Percentiles rank a stretch among this genome's conserved stretches.
These are phyloP conservation scores for Lanzia echinophila DNA, from an alignment of 2,329 filamentous ascomycete species.

Conservation along the genomic window DNA sequence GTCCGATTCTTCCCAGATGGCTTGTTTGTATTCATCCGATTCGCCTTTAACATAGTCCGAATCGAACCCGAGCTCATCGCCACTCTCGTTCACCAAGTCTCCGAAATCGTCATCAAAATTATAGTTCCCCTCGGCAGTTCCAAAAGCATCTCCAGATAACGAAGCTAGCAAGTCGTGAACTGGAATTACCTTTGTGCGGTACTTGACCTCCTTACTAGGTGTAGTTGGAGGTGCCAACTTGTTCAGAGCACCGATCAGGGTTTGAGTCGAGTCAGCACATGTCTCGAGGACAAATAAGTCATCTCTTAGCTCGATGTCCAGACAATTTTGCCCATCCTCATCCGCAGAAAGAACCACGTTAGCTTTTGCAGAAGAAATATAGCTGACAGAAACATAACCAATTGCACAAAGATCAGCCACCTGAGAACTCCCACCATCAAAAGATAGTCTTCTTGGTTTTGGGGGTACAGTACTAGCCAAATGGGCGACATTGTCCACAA, in stretches of 20 bases:
- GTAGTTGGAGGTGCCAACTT: conserved; percentile 72
- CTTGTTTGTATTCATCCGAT: conserved; percentile 23
- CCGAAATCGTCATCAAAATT: conserved; percentile 59
- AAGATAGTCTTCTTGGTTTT: conserved; percentile 23
- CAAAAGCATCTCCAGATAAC: conserved; percentile 80
- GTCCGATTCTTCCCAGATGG: conserved; percentile 36
- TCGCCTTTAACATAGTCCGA: conserved; percentile 43
- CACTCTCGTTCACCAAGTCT: conserved; percentile 37
- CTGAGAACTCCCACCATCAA: conserved; percentile 36
- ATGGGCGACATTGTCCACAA: conserved; percentile 67
- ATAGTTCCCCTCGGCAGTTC: conserved; percentile 52
- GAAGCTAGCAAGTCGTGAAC: conserved; percentile 85
- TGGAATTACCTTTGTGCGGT: conserved; percentile 78
- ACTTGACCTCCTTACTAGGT: conserved; percentile 76
- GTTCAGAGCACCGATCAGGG: conserved; percentile 71
- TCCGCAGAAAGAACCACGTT: conserved; percentile 51
- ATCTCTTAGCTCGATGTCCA: conserved; percentile 78
- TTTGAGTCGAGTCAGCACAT: conserved; percentile 95
- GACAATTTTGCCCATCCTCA: conserved; percentile 53
- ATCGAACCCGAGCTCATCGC: conserved; percentile 34
- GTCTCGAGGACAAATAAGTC: conserved; percentile 87
- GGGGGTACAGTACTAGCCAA: conserved; percentile 18
- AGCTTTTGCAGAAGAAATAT: conserved; percentile 74
- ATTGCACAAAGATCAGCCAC: conserved; percentile 51
- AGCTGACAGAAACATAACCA: conserved; percentile 82